Evolutionary conservation across 73 alveolate genomes (phyloP).

Genomic region (Urostyla sp.): DNA sequence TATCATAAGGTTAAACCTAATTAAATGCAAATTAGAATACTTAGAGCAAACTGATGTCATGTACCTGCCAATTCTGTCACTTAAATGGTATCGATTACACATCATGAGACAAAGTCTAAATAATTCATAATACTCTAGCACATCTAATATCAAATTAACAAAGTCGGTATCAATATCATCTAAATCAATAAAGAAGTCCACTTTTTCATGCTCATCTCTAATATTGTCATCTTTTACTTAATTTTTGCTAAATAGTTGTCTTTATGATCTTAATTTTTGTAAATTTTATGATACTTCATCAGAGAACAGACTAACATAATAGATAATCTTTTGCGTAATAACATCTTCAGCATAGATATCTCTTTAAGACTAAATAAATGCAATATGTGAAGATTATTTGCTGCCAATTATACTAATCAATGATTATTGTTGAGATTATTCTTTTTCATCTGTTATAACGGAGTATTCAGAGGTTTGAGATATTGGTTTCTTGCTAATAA

Average conservation of each 20-base stretch:
- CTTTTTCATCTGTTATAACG: background rate
- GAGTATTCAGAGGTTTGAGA: constrained; percentile 33
- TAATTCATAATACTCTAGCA: constrained; percentile 84
- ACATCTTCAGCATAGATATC: constrained; percentile 88
- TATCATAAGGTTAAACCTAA: constrained; percentile 23
- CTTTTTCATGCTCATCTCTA: constrained; percentile 52
- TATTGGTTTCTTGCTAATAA: constrained; percentile 39
- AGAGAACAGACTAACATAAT: constrained; percentile 84
- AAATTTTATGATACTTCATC: constrained; percentile 79
- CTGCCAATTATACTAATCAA: background rate
- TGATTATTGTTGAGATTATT: background rate
- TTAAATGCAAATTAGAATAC: constrained; percentile 74
- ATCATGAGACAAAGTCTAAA: constrained; percentile 85
- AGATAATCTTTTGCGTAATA: constrained; percentile 82
- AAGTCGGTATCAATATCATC: constrained; percentile 82
- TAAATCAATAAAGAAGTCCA: constrained; percentile 75
- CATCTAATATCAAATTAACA: constrained; percentile 81
- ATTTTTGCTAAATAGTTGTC: constrained; percentile 59
- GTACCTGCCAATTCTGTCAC: constrained; percentile 84
- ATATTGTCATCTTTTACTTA: constrained; percentile 6
- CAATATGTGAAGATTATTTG: constrained; percentile 2
- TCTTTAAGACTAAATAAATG: constrained; percentile 69
- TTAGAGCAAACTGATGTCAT: constrained; percentile 76
- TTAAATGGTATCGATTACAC: constrained; percentile 88
- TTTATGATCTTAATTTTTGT: constrained; percentile 69